Evolutionary conservation across 768 basidiomycete genomes (phyloP).

Genomic region (Agrocybe praecox): DNA sequence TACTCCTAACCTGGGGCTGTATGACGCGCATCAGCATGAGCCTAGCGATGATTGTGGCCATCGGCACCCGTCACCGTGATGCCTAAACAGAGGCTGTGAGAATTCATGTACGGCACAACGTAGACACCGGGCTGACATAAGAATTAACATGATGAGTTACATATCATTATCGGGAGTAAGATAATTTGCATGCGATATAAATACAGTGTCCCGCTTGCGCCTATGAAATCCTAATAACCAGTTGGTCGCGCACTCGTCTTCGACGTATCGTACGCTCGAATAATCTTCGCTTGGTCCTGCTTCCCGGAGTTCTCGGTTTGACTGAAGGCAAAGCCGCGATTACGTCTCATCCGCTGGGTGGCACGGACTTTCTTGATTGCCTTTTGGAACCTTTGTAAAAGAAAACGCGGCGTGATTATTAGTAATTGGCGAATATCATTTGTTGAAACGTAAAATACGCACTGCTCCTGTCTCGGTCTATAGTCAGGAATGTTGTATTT

Average conservation of each 20-base stretch:
- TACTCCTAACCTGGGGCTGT: conserved; percentile 11
- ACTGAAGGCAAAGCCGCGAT: conserved; percentile 97
- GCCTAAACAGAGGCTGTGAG: not conserved
- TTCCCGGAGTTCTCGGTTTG: conserved; percentile 87
- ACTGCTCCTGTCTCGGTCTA: conserved; percentile 97
- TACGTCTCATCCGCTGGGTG: conserved; percentile 94
- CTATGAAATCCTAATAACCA: conserved; percentile 58
- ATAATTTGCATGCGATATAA: conserved; percentile 28
- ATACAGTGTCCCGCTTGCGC: conserved; percentile 37
- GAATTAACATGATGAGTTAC: conserved; percentile 14
- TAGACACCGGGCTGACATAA: not conserved
- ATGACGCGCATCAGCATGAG: not conserved
- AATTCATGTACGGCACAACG: not conserved
- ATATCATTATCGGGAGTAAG: conserved; percentile 22
- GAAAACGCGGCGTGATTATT: conserved; percentile 10
- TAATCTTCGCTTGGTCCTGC: conserved; percentile 86
- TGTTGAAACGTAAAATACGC: conserved; percentile 28
- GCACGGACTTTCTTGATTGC: conserved; percentile 99
- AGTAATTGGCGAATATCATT: not conserved
- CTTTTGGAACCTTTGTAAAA: conserved; percentile 82
- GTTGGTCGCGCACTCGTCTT: conserved; percentile 71
- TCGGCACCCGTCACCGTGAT: not conserved
- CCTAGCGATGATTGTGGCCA: not conserved
- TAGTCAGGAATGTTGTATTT: conserved; percentile 98
- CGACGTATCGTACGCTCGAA: conserved; percentile 87